Evolutionary conservation across 1,284 basidiomycete genomes (phyloP), one percentile per base, ranked within the genome.

Genomic region (Ceratobasidium sp.): DNA sequence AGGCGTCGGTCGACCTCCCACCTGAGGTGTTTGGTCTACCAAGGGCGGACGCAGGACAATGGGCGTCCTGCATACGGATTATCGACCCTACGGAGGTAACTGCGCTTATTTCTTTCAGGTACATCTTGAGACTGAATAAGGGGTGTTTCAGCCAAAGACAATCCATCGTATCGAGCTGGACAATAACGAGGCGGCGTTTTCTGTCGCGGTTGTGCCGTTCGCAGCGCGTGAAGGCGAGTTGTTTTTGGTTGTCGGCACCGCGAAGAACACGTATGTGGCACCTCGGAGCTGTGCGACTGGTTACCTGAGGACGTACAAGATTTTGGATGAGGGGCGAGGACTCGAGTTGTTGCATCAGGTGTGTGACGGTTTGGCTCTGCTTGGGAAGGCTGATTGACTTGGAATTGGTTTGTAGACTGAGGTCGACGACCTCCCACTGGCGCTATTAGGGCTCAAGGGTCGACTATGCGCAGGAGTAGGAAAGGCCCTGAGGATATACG

Each of bases 121-220:
- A 27, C 45, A 14, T 27, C 11, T 6, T 50, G 27, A 50, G 45
- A 27, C 62, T 64, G 50, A 64, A 50, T 54, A 48, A 66, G 11
- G 36, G 36, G 11, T 73, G 19, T 48, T 53, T 6, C 78, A 93
- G 90, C 87, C 88, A 3, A 89, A 89, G 77, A 96, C 95, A 0
- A 83, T 97, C 29, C 86, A 86, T 62, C 85, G 91, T 57, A 83
- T 98, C 53, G 91, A 92, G 62, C 84, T 99, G 51, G 96, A 98
- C 78, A 91, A 94, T 81, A 98, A 99, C 81, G 98, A 99, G 83
- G 92, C 95, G 0, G 97, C 97, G 0, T 98, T 99, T 82, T 97
- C 95, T 6, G 82, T 98, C 4, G 93, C 97, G 0, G 85, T 98
- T 33, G 94, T 97, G 11, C 91, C 93, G 5, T 99, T 99, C 82